Evolutionary conservation across 371 early-diverging fungal species (phyloP), one percentile per base, ranked within the genome.

Genomic region (Mortierella sp.): DNA sequence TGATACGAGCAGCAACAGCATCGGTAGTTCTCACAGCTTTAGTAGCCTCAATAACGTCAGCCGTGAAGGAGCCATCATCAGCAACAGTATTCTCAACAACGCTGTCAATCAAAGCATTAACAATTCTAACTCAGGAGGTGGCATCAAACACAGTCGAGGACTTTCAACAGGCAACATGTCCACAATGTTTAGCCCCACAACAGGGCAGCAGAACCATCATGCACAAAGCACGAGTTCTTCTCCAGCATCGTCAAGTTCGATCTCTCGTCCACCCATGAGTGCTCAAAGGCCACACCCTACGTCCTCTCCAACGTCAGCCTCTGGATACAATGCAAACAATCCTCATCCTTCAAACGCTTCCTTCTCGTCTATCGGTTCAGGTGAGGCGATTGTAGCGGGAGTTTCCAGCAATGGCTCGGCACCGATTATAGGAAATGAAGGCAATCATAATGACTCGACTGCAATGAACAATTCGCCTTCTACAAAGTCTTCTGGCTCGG

Each of bases 41-140:
- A 68, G 35, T 19, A 76, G 77, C 26, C 56, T 67, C 31, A 34
- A 51, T 55, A 42, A 53, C 60, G 51, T 42, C 22, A 47, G 51
- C 28, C 69, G 71, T 34, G 73, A 66, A 45, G 72, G 69, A 29
- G 66, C 65, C 47, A 80, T 80, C 28, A 35, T 80, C 57, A 70
- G 71, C 71, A 80, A 74, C 65, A 80, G 80, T 26, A 71, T 80
- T 43, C 72, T 80, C 51, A 72, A 66, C 59, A 78, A 66, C 79
- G 62, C 73, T 37, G 67, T 73, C 64, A 66, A 64, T 34, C 79
- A 68, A 13, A 65, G 68, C 55, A 64, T 63, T 29, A 35, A 31
- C 22, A 56, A 29, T 28, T 61, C 22, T 67, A 68, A 34, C 47
- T 43, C 58, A 22, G 45, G 55, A 29, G 64, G 53, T 32, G 62